Conservation (phyloP, 1,284 basidiomycete species). For the Ceratobasidium sp. region DNA sequence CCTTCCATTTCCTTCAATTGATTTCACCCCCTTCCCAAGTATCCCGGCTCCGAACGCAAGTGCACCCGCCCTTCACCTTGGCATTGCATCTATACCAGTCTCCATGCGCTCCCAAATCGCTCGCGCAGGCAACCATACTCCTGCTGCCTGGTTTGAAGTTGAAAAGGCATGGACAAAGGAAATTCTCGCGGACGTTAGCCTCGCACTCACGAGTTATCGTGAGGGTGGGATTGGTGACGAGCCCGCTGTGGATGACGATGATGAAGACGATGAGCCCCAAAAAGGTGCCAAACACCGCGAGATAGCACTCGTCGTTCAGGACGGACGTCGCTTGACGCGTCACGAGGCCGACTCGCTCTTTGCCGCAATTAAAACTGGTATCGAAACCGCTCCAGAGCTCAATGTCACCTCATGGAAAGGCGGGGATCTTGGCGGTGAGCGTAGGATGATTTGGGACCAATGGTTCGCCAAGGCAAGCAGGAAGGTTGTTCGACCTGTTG, state of each 20-base stretch:
- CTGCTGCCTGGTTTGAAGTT: slow-evolving; percentile 26
- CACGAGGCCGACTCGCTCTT: slow-evolving; percentile 17
- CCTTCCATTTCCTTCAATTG: background rate
- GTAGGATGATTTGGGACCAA: slow-evolving; percentile 27
- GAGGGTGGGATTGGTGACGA: slow-evolving; percentile 59
- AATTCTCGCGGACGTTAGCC: slow-evolving; percentile 23
- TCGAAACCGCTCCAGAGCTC: slow-evolving; percentile 5
- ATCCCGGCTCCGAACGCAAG: slow-evolving; percentile 27
- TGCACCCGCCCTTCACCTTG: slow-evolving; percentile 19
- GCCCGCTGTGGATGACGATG: slow-evolving; percentile 69
- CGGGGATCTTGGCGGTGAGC: slow-evolving; percentile 24
- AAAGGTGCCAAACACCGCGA: slow-evolving; percentile 27
- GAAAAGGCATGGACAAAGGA: slow-evolving; percentile 33
- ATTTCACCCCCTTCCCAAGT: background rate
- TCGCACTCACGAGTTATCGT: slow-evolving; percentile 27
- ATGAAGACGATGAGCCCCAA: slow-evolving; percentile 13
- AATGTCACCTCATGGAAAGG: slow-evolving; percentile 20
- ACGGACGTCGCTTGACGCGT: slow-evolving; percentile 16
- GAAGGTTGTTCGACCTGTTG: slow-evolving; percentile 25
- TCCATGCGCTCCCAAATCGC: slow-evolving; percentile 28
- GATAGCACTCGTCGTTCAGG: slow-evolving; percentile 21
- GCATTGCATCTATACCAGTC: slow-evolving; percentile 24
- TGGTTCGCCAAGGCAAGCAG: slow-evolving; percentile 19
- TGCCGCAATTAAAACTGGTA: background rate
- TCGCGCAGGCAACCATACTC: slow-evolving; percentile 20